Evolutionary conservation across 371 early-diverging fungal species (phyloP), one percentile per base, ranked within the genome.

Genomic region (Syncephalastrum racemosum): DNA sequence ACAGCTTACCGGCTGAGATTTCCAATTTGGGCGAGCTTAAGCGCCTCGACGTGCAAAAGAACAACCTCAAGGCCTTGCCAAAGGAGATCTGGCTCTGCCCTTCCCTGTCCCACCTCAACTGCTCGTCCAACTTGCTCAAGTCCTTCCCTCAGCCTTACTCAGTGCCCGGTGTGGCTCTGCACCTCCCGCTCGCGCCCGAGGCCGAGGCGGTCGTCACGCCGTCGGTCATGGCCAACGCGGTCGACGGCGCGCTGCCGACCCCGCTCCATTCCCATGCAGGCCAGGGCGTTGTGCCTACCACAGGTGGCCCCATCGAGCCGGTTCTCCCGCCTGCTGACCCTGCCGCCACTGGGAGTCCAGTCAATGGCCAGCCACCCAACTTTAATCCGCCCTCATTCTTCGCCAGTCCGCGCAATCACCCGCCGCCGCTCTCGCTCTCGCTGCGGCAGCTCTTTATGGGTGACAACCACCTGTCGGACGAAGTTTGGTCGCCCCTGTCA

Each of bases 391-490:
- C 80, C 23, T 72, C 73, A 0, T 79, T 79, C 60, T 79, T 79
- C 50, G 71, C 75, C 15, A 79, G 75, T 24, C 80, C 80, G n/a
- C 67, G 72, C 8, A 79, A 79, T 15, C 80, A 79, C 58, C 82
- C 72, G 6, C 81, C 90, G 1, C 90, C 92, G 2, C 77, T 92
- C 14, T 75, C 85, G 0, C 59, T 71, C 1, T 79, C 87, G 0
- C 64, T 96, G 7, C 74, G 74, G 16, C 68, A 69, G 22, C 75
- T 96, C 14, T 85, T 78, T 20, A 64, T 96, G 36, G 91, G 89
- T 14, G 93, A 93, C 64, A 96, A 95, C 65, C 74, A 84, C 18
- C 71, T 96, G 19, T 88, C 86, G n/a, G 92, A 95, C 53, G 77
- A 76, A 48, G 71, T 94, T 14, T 90, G 91, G 77, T 76, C 82